Base-by-base conservation (phyloP, 495 filamentous ascomycete species). In the Aspergillus egyptiacus region DNA sequence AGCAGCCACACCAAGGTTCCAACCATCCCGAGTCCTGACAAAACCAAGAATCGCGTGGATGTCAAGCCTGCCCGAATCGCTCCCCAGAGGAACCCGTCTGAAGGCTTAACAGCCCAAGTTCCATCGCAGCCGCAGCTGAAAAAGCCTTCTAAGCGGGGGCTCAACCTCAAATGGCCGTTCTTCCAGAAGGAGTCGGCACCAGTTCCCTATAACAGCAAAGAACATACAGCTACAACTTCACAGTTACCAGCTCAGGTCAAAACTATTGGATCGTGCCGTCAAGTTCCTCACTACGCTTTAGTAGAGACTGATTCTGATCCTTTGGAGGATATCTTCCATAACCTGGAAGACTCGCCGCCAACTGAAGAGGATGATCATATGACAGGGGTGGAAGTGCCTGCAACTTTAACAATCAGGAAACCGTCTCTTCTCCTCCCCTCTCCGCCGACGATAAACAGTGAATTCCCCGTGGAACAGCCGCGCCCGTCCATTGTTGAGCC, bases 281-380 rank as follows among this genome's bases (percentile, higher is more conserved):
- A 73, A 18, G 61, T 80, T 48, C 83, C 90, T 2, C 90, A 94
- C 58, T 96, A 96, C 64, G 86, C 89, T 1, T 72, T 93, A 53
- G 74, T 93, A 44, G 89, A 93, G 53, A 72, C 79, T 2, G 86
- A 91, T 52, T 82, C 82, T 3, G 84, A 86, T 43, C 59, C 75
- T 53, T 66, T 89, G 19, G 78, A 84, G 37, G 77, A 81, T 30
- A 78, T 91, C 14, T 71, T 90, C 39, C 77, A 79, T 27, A 80
- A 79, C 38, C 69, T 81, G 6, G 76, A 82, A 39, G 59, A 69
- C 23, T 73, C 72, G 3, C 72, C 70, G 10, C 66, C 64, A 22
- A 71, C 63, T 10, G 70, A 73, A 34, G 65, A 68, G 20, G 71
- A 69, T 20, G 43, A 52, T 4, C 13, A 25, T 9, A 32, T 49